phyloP scores from a whole-genome alignment of 2,329 filamentous ascomycete species.

The Arthroderma sp. region DNA sequence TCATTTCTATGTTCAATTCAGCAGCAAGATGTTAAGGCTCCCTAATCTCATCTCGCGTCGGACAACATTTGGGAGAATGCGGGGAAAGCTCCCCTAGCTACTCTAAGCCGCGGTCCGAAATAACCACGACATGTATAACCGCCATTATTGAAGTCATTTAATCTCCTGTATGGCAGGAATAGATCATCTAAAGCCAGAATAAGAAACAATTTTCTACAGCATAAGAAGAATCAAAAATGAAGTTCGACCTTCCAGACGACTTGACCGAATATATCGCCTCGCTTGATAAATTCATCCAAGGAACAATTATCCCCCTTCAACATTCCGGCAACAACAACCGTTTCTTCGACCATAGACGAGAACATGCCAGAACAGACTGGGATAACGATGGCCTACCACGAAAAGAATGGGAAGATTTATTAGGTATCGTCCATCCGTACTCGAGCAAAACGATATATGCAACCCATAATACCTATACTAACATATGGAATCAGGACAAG shows the following conservation, averaged over 20 bases:
- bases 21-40: no score
- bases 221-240: slow-evolving; percentile 25
- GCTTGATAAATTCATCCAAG: slow-evolving; percentile 46
- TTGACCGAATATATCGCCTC: slow-evolving; percentile 35
- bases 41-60: no score
- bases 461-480: background rate
- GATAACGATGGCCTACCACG: slow-evolving; percentile 43
- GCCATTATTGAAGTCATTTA: no score
- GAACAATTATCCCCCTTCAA: slow-evolving; percentile 42
- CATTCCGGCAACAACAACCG: slow-evolving; percentile 44
- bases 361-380: slow-evolving; percentile 50
- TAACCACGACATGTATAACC: no score
- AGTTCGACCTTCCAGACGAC: slow-evolving; percentile 42
- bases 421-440: slow-evolving; percentile 16
- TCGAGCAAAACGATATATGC: background rate
- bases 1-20: no score
- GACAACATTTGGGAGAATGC: no score
- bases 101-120: no score
- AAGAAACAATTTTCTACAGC: background rate
- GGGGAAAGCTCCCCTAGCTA: no score
- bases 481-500: slow-evolving; percentile 19
- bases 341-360: slow-evolving; percentile 53
- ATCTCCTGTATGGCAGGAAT: background rate
- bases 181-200: background rate
- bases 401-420: slow-evolving; percentile 45